Base-by-base conservation (phyloP, 129 eudicot genomes). In the Deinandra increscens region DNA sequence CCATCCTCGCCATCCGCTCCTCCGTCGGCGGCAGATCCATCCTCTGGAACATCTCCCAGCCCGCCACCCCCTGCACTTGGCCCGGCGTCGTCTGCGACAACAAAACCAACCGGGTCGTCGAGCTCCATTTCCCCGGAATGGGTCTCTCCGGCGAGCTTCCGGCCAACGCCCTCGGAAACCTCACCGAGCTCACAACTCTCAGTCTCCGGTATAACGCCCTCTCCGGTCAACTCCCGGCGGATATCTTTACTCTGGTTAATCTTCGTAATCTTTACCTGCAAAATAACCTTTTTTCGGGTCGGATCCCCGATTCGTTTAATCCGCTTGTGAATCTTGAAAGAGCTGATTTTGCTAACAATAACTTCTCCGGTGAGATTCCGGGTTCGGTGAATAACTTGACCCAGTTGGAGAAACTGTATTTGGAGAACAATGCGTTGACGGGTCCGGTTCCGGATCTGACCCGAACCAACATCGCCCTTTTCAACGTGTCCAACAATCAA, bases 151-250 rank as follows among this genome's bases (percentile, higher is more conserved):
- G 97, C 64, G 74, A 71, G 5, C 74, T 91, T 6, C 97, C 97
- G 0, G 45, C 77, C 0, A 74, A 77, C n/a, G 59, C 83, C 3
- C 41, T 91, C 56, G 81, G 85, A 33, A 91, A 88, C 29, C 17
- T 91, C 8, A 81, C 97, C 20, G 41, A 74, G 2, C 81, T 91
- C 9, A 67, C 67, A 46, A 84, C 92, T 7, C 84, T 91, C 39
- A 79, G 87, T 45, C 96, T 91, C 71, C 96, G 97, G 1, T 91
- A 50, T 70, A 91, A 91, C 74, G 75, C 94, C 6, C 85, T 91
- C 9, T 56, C 86, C 20, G 93, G 96, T 4, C 68, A 73, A 0
- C 67, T 91, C 42, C 97, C 96, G 0, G 4, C 76, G 11, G 91
- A 84, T 53, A 39, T 91, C 9, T 69, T 86, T 3, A 18, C 75